Conservation (phyloP, 2,329 filamentous ascomycete genomes). For the Venturia oleaginea region DNA sequence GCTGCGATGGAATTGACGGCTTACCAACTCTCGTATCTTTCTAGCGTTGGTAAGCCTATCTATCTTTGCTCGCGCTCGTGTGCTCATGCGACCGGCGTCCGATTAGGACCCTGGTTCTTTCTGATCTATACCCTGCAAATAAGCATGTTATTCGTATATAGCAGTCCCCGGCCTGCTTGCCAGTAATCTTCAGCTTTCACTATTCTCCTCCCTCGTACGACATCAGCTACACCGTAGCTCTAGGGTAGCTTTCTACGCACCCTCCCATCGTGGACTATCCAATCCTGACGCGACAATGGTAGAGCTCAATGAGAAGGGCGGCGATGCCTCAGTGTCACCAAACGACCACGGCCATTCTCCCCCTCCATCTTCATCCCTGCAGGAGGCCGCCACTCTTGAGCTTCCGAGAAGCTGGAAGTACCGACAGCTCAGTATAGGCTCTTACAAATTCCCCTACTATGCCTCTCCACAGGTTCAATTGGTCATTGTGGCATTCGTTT, state of each 20-base stretch:
- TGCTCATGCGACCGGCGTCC: not conserved
- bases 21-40: not conserved
- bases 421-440: slow-evolving; percentile 31
- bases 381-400: slow-evolving; percentile 21
- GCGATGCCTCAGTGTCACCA: not conserved
- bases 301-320: slow-evolving; percentile 17
- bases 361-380: not conserved
- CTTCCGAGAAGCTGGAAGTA: slow-evolving; percentile 41
- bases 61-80: not conserved
- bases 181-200: not conserved
- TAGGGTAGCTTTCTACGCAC: not conserved
- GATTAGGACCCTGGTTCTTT: slow-evolving; percentile 1
- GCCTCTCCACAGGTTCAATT: slow-evolving; percentile 41
- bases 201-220: not conserved
- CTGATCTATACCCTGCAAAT: not conserved
- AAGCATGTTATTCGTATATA: not conserved
- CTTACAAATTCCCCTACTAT: slow-evolving; percentile 38
- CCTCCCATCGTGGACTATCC: not conserved
- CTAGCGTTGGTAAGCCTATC: not conserved
- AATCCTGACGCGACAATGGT: slow-evolving; percentile 12
- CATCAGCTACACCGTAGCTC: not conserved
- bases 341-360: not conserved
- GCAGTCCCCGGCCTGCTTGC: not conserved
- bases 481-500: slow-evolving; percentile 41
- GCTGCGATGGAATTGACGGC: not conserved